Conservation (phyloP, 345 rosid species). For the Trapa incisa region DNA sequence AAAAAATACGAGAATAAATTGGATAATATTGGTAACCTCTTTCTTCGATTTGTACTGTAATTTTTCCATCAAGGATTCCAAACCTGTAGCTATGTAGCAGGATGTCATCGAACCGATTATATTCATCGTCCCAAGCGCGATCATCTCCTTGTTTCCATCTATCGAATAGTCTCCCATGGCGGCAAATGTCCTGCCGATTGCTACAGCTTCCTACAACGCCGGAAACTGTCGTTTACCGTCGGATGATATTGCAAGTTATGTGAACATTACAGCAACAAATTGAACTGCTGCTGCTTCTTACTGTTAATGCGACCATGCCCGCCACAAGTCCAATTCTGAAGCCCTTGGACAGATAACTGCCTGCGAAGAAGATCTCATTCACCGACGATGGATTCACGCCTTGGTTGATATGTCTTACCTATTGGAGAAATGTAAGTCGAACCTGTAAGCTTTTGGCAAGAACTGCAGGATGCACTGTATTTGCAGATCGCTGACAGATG, state of each 20-base stretch:
- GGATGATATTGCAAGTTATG: too few relatives aligned
- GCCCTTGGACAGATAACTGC: conserved; percentile 12
- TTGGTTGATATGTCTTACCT: conserved; percentile 10
- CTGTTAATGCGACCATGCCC: conserved; percentile 14
- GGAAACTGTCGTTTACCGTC: too few relatives aligned
- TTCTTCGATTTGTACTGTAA: too few relatives aligned
- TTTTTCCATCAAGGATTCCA: neutral
- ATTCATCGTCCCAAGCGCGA: conserved; percentile 35
- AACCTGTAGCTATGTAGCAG: conserved; percentile 31
- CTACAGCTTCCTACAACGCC: conserved; percentile 27
- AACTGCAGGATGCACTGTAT: too few relatives aligned
- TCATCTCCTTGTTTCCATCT: conserved; percentile 42
- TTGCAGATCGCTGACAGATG: too few relatives aligned
- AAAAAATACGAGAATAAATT: neutral
- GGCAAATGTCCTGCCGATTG: conserved; percentile 34
- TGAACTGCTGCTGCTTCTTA: neutral
- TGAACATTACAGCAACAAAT: neutral
- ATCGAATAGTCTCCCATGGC: conserved; percentile 30
- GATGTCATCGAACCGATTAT: conserved; percentile 33
- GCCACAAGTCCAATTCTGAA: conserved; percentile 15
- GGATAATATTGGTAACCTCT: too few relatives aligned
- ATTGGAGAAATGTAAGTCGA: neutral
- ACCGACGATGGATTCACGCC: conserved; percentile 14
- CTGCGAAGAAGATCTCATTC: conserved; percentile 11
- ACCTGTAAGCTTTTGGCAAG: neutral